Conservation (phyloP, 2,329 filamentous ascomycete genomes). For the Beauveria sp. region DNA sequence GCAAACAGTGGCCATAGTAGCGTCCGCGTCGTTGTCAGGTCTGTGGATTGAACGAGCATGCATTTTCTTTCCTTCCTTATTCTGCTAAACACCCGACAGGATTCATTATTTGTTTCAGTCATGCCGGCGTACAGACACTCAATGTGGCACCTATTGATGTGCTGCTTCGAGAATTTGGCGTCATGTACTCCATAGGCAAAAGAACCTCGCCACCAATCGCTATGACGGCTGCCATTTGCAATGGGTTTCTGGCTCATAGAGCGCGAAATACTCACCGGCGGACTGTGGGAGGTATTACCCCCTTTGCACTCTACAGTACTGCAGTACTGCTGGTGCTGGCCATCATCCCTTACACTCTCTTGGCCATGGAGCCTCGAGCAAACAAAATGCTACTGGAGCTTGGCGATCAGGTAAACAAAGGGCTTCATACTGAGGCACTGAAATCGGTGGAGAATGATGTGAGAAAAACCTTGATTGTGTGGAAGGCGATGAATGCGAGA, state of each 20-base stretch:
- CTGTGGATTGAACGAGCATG: neutral
- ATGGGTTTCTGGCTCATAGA: neutral
- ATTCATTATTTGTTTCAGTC: neutral
- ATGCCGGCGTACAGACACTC: neutral
- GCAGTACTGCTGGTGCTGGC: neutral
- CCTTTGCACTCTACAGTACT: neutral
- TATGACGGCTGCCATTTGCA: neutral
- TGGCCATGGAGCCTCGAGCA: neutral
- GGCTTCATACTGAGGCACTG: neutral
- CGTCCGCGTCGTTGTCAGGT: neutral
- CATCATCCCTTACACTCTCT: neutral
- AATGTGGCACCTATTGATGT: neutral
- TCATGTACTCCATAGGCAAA: neutral
- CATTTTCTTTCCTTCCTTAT: neutral
- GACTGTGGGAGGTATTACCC: neutral
- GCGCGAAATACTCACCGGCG: neutral
- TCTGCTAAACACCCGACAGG: neutral
- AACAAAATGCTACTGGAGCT: neutral
- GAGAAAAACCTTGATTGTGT: neutral
- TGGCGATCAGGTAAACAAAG: neutral
- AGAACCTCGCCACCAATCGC: neutral
- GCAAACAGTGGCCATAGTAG: neutral
- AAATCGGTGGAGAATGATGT: neutral
- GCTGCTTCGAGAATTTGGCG: neutral
- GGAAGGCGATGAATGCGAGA: neutral